Evolutionary conservation across 768 basidiomycete genomes (phyloP).

Genomic region (Rhizopogon salebrosus): DNA sequence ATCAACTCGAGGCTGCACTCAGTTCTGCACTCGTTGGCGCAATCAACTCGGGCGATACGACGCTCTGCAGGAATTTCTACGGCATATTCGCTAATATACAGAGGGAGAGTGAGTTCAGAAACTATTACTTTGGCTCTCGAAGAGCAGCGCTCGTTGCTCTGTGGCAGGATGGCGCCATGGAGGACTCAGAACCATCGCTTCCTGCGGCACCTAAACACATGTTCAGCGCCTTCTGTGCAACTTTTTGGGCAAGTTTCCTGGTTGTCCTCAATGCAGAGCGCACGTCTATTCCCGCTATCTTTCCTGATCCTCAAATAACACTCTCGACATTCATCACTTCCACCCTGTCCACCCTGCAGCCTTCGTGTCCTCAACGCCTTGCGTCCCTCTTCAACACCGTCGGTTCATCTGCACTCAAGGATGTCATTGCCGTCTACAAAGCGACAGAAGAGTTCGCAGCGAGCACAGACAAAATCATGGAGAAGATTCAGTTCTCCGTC

Average conservation of each 20-base stretch:
- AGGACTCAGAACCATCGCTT: slow-evolving; percentile 39
- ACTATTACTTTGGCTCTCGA: slow-evolving; percentile 89
- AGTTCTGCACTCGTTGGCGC: slow-evolving; percentile 88
- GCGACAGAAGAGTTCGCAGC: slow-evolving; percentile 82
- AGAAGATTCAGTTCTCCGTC: slow-evolving; percentile 52
- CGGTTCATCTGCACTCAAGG: slow-evolving; percentile 56
- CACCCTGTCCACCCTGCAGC: slow-evolving; percentile 72
- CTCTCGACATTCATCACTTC: slow-evolving; percentile 81
- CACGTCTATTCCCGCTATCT: slow-evolving; percentile 73
- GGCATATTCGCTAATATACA: slow-evolving; percentile 88
- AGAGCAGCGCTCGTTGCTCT: slow-evolving; percentile 54
- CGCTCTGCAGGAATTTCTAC: slow-evolving; percentile 73
- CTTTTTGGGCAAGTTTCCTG: slow-evolving; percentile 71
- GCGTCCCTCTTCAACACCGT: slow-evolving; percentile 62
- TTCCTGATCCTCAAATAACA: slow-evolving; percentile 75
- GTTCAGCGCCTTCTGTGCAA: slow-evolving; percentile 65
- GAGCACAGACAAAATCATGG: slow-evolving; percentile 67
- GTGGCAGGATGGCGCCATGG: slow-evolving; percentile 62
- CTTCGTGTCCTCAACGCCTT: slow-evolving; percentile 77
- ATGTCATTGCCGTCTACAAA: slow-evolving; percentile 67
- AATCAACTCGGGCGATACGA: slow-evolving; percentile 72
- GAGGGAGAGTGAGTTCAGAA: slow-evolving; percentile 86
- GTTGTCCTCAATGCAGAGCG: slow-evolving; percentile 66
- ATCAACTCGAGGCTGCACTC: slow-evolving; percentile 89
- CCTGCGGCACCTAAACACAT: slow-evolving; percentile 23